Evolutionary conservation across 148 eudicot genomes (phyloP).

Genomic region (Rhododendron williamsianum): DNA sequence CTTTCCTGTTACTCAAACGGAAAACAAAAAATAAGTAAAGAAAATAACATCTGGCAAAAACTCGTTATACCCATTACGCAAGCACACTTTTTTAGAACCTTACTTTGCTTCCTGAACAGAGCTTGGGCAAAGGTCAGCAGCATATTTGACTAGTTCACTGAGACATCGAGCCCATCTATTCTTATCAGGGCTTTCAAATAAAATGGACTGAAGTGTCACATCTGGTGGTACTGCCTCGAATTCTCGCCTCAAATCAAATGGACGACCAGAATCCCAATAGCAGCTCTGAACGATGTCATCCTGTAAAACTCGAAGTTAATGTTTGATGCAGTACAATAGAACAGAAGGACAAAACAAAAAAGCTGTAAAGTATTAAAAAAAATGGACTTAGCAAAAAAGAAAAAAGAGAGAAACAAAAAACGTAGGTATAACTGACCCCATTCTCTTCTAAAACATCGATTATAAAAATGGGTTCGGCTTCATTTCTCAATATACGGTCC

Average conservation of each 20-base stretch:
- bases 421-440: constrained; percentile 56
- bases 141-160: constrained; percentile 92
- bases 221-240: constrained; percentile 86
- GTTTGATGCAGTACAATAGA: background rate
- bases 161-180: constrained; percentile 97
- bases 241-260: constrained; percentile 90
- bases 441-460: constrained; percentile 96
- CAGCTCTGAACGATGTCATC: constrained; percentile 99
- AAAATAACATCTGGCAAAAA: background rate
- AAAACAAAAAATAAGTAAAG: background rate
- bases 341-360: background rate
- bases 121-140: constrained; percentile 93
- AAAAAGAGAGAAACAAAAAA: background rate
- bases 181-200: constrained; percentile 95
- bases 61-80: background rate
- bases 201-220: constrained; percentile 83
- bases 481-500: constrained; percentile 54
- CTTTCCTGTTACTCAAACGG: background rate
- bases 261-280: constrained; percentile 93
- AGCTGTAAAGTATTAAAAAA: background rate
- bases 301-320: constrained; percentile 37
- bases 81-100: constrained; percentile 14
- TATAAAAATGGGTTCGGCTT: constrained; percentile 89
- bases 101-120: constrained; percentile 99
- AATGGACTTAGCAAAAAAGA: background rate